Conservation (phyloP, 2,329 filamentous ascomycete genomes). For the Pseudodiploospora longispora region DNA sequence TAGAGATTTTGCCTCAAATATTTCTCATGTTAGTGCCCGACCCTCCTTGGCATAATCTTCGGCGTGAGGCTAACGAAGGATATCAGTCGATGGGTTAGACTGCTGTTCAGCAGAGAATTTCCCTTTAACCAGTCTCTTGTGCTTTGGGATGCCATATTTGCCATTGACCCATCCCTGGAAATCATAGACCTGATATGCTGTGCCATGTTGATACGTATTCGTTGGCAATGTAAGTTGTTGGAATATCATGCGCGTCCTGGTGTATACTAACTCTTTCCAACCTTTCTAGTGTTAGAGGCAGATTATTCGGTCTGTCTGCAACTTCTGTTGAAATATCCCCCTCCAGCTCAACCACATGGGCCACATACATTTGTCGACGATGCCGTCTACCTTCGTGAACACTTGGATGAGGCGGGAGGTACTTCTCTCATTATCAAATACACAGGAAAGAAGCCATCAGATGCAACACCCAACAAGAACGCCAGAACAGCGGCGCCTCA, state of each 20-base stretch:
- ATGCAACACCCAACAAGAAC: neutral
- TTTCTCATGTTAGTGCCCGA: slow-evolving; percentile 70
- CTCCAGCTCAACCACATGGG: slow-evolving; percentile 51
- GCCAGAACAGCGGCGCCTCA: slow-evolving; percentile 25
- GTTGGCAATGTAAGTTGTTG: slow-evolving; percentile 67
- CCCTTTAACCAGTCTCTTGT: slow-evolving; percentile 74
- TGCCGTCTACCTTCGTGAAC: slow-evolving; percentile 63
- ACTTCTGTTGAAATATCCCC: slow-evolving; percentile 75
- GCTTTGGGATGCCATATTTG: slow-evolving; percentile 88
- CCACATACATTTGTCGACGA: slow-evolving; percentile 80
- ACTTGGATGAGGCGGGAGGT: slow-evolving; percentile 55
- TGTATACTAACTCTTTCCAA: neutral
- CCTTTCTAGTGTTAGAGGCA: slow-evolving; percentile 60
- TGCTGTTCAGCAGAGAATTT: slow-evolving; percentile 90
- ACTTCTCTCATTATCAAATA: slow-evolving; percentile 63
- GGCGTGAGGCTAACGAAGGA: neutral
- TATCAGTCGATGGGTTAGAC: slow-evolving; percentile 77
- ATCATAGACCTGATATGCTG: slow-evolving; percentile 88
- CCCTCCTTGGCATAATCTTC: neutral
- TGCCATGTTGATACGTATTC: slow-evolving; percentile 84
- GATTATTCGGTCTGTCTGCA: slow-evolving; percentile 84
- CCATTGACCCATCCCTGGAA: slow-evolving; percentile 70
- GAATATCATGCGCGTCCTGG: neutral
- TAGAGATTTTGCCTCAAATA: slow-evolving; percentile 92
- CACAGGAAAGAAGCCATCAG: slow-evolving; percentile 46